A percentile compares a stretch with the other conserved stretches of the same genome.
Conservation (phyloP, 305 asterid genomes). For the Nicotiana rustica region DNA sequence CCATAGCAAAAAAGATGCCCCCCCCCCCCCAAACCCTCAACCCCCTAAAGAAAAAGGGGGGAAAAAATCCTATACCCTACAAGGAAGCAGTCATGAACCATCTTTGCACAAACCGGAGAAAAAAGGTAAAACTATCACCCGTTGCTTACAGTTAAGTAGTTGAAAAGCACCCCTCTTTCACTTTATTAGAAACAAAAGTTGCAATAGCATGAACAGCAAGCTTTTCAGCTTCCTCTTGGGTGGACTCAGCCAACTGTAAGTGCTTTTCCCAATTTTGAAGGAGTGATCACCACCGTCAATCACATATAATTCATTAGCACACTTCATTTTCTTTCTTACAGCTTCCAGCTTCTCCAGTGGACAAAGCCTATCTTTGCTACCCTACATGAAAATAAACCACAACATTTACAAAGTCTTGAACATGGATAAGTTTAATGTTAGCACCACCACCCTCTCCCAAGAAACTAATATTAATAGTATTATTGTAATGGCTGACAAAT, state of each 20-base stretch:
- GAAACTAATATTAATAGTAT: neutral
- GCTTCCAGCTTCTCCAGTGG: slow-evolving; percentile 67
- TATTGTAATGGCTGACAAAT: neutral
- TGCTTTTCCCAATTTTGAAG: slow-evolving; percentile 76
- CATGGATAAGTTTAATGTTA: neutral
- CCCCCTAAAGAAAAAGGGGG: neutral
- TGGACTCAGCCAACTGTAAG: slow-evolving; percentile 53
- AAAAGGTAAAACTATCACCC: neutral
- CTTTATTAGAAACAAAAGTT: slow-evolving; percentile 51
- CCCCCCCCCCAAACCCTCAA: no score
- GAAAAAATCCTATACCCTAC: neutral
- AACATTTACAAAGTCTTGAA: slow-evolving; percentile 19
- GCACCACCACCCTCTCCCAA: slow-evolving; percentile 1
- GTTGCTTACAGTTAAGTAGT: slow-evolving; percentile 30
- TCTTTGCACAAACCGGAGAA: slow-evolving; percentile 9
- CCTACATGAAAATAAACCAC: slow-evolving; percentile 53
- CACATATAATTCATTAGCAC: slow-evolving; percentile 59
- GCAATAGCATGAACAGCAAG: slow-evolving; percentile 61
- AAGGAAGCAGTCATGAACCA: slow-evolving; percentile 25
- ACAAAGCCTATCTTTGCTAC: slow-evolving; percentile 87
- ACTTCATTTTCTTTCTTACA: slow-evolving; percentile 69
- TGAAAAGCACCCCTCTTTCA: slow-evolving; percentile 38
- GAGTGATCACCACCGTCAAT: slow-evolving; percentile 92
- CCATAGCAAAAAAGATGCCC: neutral
- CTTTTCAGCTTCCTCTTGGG: slow-evolving; percentile 70